Evolutionary conservation across 2,329 filamentous ascomycete species (phyloP).

Genomic region (Neonectria neomacrospora): DNA sequence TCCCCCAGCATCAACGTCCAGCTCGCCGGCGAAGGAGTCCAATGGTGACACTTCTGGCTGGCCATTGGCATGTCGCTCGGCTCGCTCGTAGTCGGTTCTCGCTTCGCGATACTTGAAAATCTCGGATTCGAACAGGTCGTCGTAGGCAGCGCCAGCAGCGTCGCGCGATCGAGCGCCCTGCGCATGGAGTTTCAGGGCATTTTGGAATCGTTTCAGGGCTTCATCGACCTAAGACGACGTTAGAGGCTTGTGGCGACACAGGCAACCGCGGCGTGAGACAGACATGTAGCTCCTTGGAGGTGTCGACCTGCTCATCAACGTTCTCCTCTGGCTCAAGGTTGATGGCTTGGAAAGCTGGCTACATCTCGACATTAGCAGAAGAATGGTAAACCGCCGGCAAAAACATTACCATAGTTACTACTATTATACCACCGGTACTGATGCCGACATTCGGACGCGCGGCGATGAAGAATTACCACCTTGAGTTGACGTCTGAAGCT

Average conservation of each 20-base stretch:
- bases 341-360: conserved; percentile 83
- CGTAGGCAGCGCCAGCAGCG: conserved; percentile 84
- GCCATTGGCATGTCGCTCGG: conserved; percentile 66
- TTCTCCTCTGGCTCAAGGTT: conserved; percentile 96
- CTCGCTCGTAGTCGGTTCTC: conserved; percentile 82
- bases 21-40: conserved; percentile 61
- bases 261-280: conserved; percentile 12
- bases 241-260: neutral
- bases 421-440: conserved; percentile 24
- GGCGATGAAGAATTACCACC: conserved; percentile 14
- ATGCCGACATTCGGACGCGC: conserved; percentile 38
- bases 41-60: conserved; percentile 53
- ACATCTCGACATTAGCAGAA: conserved; percentile 29
- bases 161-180: conserved; percentile 82
- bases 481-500: conserved; percentile 16
- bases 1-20: conserved; percentile 69
- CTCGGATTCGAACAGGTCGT: conserved; percentile 86
- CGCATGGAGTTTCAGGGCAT: conserved; percentile 88
- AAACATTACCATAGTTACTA: conserved; percentile 39
- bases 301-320: conserved; percentile 90
- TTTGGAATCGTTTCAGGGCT: conserved; percentile 93
- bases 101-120: conserved; percentile 94
- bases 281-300: conserved; percentile 91
- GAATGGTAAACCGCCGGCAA: neutral
- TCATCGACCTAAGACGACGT: conserved; percentile 77